Conservation (phyloP, 805 yeast genomes). For the Zygosaccharomyces lentus region DNA sequence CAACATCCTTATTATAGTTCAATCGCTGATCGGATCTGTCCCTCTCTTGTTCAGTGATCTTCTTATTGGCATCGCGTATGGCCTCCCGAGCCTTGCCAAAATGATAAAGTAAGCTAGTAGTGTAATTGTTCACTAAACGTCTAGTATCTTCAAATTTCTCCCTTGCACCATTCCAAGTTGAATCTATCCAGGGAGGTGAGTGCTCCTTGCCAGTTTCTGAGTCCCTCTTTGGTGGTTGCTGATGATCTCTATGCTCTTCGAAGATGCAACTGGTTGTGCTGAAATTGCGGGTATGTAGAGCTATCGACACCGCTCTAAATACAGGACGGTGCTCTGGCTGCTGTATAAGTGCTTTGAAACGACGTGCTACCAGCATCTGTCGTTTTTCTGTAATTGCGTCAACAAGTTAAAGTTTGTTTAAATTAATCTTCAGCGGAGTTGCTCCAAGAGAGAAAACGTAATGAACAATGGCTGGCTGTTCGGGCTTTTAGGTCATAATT, state of each 20-base stretch:
- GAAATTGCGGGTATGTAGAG: background rate
- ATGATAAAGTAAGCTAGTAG: constrained; percentile 19
- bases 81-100: constrained; percentile 33
- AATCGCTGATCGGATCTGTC: constrained; percentile 32
- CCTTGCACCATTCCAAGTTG: constrained; percentile 15
- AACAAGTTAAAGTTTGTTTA: background rate
- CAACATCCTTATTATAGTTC: constrained; percentile 38
- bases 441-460: background rate
- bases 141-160: constrained; percentile 11
- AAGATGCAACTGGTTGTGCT: constrained; percentile 1
- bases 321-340: background rate
- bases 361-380: constrained; percentile 6
- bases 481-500: background rate
- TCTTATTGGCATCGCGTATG: constrained; percentile 37
- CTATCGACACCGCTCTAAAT: background rate
- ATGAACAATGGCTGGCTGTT: background rate
- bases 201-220: constrained; percentile 1
- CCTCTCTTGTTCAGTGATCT: constrained; percentile 36
- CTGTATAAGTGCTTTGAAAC: background rate
- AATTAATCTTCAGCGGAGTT: background rate
- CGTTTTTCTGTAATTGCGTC: background rate
- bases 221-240: background rate
- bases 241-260: constrained; percentile 3
- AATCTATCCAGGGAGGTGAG: constrained; percentile 10
- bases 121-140: constrained; percentile 12